Conservation (phyloP, 805 yeast genomes). For the Helenozyma baotianmanensis region DNA sequence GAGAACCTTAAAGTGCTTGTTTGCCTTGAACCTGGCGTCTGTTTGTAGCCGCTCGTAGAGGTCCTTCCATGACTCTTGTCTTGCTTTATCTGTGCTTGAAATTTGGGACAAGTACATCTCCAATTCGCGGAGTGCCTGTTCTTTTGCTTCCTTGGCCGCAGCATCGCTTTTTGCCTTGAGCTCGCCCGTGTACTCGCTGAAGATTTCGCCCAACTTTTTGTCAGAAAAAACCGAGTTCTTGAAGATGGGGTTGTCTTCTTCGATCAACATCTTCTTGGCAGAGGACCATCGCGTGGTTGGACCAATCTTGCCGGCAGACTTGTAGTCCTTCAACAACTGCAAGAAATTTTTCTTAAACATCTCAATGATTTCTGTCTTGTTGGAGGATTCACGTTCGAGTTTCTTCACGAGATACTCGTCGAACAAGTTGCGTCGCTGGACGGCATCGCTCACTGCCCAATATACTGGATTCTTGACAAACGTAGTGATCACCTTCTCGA, state of each 20-base stretch:
- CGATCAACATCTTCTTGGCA: constrained; percentile 42
- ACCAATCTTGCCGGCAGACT: constrained; percentile 33
- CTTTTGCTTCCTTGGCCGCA: constrained; percentile 22
- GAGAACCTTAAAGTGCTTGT: constrained; percentile 49
- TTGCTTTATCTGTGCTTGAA: constrained; percentile 24
- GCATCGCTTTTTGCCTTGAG: constrained; percentile 24
- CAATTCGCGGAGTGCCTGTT: constrained; percentile 51
- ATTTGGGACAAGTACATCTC: constrained; percentile 44
- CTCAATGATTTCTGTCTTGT: constrained; percentile 49
- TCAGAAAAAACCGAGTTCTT: constrained; percentile 57
- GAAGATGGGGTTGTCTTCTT: constrained; percentile 63
- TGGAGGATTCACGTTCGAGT: constrained; percentile 45
- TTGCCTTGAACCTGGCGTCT: constrained; percentile 55
- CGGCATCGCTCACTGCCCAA: constrained; percentile 62
- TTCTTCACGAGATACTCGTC: constrained; percentile 52
- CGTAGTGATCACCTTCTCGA: constrained; percentile 55
- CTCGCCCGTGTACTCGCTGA: constrained; percentile 43
- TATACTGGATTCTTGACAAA: constrained; percentile 59
- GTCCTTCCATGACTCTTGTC: constrained; percentile 34
- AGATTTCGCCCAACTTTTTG: constrained; percentile 50
- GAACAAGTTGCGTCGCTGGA: constrained; percentile 54
- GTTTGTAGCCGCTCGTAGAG: constrained; percentile 30
- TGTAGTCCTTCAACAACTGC: constrained; percentile 38
- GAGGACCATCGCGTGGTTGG: constrained; percentile 64
- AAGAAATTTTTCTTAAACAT: constrained; percentile 53